Evolutionary conservation across 1,284 basidiomycete genomes (phyloP), one percentile per base, ranked within the genome.

Genomic region (Leccinum griseonigrum): DNA sequence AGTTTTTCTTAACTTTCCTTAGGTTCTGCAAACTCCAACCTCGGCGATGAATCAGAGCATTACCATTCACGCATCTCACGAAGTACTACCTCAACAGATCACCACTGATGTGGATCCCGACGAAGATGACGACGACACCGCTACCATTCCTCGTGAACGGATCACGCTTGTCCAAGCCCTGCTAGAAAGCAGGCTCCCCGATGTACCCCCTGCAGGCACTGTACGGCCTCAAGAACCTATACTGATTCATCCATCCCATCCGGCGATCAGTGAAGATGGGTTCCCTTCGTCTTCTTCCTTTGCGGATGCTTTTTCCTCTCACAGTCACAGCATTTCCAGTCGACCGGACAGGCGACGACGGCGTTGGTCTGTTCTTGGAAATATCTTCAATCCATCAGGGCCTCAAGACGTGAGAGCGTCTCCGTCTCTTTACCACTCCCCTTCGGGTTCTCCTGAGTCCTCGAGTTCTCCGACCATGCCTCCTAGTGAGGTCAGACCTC

Each of bases 111-210:
- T 78, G 54, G 79, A 79, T 52, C 79, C 73, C 13, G 90, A 89
- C 29, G 88, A 87, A n/a, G 86, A 86, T n/a, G 85, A 85, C 14
- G 84, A 81, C 29, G 79, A 77, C 14, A 81, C 83, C 58, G 60
- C 64, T 46, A 56, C 61, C 43, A 63, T 66, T 71, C 69, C 66
- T 58, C 61, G 70, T 28, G 87, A 90, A 57, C 80, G 82, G 13
- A 87, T 92, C 54, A 87, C 85, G 40, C 81, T 93, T 50, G 85
- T 82, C 0, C 85, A 93, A 65, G 86, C 87, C 18, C 76, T 93
- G 18, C 70, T 89, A 61, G 91, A 93, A 75, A 93, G 91, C 67
- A 85, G 91, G 52, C 72, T 91, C 56, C 89, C 91, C 7, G 81
- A 87, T 54, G 71, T 90, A 9, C 88, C 90, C 13, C 91, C 90